Base-by-base conservation (phyloP, 768 basidiomycete genomes). In the Tricholoma flavovirens region DNA sequence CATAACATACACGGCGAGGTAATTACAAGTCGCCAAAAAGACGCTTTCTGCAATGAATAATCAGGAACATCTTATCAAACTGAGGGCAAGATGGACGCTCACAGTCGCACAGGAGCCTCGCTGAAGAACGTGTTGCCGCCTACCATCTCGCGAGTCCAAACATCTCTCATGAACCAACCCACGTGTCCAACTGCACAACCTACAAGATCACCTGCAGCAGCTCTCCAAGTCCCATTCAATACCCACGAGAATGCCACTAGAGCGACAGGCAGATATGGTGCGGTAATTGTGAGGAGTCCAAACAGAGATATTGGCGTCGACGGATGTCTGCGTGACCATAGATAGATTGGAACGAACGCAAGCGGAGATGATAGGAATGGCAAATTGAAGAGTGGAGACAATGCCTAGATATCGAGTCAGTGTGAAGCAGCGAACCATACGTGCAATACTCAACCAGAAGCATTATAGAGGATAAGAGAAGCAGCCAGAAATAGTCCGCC, bases 401-500 rank as follows among this genome's bases (percentile, higher is more conserved):
- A 77, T 19, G 75, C 78, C 86, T 95, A 66, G 10, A 51, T 35
- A 45, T 19, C 43, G 15, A 21, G 22, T 56, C 49, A 58, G 43
- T 26, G 26, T 4, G 62, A 40, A 12, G 33, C 4, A 51, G 49
- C 42, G 22, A 53, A 49, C 38, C 29, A 12, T 36, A 58, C 35
- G 15, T 15, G 38, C 1, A 53, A 10, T 8, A 75, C 86, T 60
- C 62, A 52, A 96, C 93, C 42, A 99, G 83, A 36, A 99, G 84
- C 81, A 98, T 86, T 26, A 82, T 56, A 0, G 92, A 83, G 14
- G 92, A 95, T 53, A 91, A 80, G 49, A 93, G 73, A 24, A 99
- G 81, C 9, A 98, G 78, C 93, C 93, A 98, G 66, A 96, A 88
- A 71, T 97, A 99, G 68, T 98, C 96, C 19, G 95, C 96, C 69